Percentiles rank a stretch among this genome's conserved stretches.
phyloP scores from a whole-genome alignment of 441 rosid species.

The Jatropha multifida region DNA sequence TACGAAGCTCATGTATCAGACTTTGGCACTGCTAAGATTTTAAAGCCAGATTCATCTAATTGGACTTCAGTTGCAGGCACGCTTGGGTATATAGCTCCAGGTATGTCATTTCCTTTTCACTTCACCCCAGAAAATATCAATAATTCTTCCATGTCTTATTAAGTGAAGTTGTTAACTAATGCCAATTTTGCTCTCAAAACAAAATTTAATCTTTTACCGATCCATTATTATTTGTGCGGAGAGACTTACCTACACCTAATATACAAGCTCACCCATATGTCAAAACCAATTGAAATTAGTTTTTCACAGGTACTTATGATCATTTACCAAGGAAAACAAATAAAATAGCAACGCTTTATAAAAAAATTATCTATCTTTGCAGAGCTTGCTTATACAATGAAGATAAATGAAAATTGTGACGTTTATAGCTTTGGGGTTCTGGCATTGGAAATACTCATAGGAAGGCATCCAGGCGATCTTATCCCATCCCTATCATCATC shows the following conservation, averaged over 20 bases:
- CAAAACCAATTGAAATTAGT: too few relatives aligned
- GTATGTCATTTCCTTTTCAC: neutral
- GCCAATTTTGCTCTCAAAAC: neutral
- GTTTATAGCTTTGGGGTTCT: neutral
- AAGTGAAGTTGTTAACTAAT: neutral
- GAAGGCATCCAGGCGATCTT: neutral
- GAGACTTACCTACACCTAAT: too few relatives aligned
- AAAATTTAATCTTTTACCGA: neutral
- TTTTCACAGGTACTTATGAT: neutral
- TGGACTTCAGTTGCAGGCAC: constrained; percentile 18
- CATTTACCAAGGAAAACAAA: neutral
- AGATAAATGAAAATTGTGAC: neutral
- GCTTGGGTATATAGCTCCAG: constrained; percentile 25
- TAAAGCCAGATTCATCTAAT: constrained; percentile 4
- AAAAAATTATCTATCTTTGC: neutral
- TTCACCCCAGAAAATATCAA: neutral
- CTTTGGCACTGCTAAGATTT: constrained; percentile 18
- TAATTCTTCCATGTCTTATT: neutral
- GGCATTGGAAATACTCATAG: neutral
- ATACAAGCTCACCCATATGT: too few relatives aligned
- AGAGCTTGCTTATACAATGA: neutral
- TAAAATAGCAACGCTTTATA: too few relatives aligned
- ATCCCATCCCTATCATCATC: neutral
- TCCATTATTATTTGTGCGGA: too few relatives aligned
- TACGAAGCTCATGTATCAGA: constrained; percentile 20